Evolutionary conservation across 192 early-diverging fungal genomes (phyloP).

Genomic region (Hyaloraphidium curvatum): DNA sequence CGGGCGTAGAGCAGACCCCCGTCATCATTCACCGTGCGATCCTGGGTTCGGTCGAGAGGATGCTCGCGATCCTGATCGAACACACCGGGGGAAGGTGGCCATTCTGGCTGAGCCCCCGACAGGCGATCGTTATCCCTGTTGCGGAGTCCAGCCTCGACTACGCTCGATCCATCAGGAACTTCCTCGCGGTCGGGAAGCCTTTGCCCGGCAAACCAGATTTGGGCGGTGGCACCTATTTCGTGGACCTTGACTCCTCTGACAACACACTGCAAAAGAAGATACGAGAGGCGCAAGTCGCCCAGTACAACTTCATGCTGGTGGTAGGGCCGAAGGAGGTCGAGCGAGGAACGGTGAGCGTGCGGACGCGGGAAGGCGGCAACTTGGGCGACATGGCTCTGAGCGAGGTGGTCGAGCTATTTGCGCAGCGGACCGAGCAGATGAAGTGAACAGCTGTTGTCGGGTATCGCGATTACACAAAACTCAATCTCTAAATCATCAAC

Average conservation of each 20-base stretch:
- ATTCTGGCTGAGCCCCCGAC: constrained; percentile 84
- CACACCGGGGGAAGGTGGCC: constrained; percentile 83
- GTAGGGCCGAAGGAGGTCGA: constrained; percentile 64
- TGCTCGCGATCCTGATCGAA: constrained; percentile 89
- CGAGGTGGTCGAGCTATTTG: constrained; percentile 13
- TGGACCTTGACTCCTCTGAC: constrained; percentile 55
- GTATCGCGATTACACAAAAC: no score
- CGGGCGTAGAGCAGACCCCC: constrained; percentile 43
- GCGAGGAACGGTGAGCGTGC: constrained; percentile 48
- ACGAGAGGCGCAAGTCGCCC: constrained; percentile 52
- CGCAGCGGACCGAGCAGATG: no score
- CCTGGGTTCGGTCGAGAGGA: constrained; percentile 76
- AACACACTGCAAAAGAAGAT: constrained; percentile 55
- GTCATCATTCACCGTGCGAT: constrained; percentile 92
- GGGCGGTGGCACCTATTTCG: constrained; percentile 43
- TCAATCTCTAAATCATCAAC: no score
- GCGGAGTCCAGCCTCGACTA: no score
- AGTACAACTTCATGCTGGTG: constrained; percentile 76
- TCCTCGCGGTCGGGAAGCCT: not conserved
- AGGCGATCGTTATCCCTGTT: constrained; percentile 69
- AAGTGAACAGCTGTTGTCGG: no score
- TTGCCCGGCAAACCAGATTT: constrained; percentile 12
- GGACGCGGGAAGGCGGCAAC: constrained; percentile 37
- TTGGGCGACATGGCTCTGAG: constrained; percentile 40
- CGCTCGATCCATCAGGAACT: not conserved